phyloP scores from a whole-genome alignment of 495 filamentous ascomycete genomes.

The Penicillium waksmanii region DNA sequence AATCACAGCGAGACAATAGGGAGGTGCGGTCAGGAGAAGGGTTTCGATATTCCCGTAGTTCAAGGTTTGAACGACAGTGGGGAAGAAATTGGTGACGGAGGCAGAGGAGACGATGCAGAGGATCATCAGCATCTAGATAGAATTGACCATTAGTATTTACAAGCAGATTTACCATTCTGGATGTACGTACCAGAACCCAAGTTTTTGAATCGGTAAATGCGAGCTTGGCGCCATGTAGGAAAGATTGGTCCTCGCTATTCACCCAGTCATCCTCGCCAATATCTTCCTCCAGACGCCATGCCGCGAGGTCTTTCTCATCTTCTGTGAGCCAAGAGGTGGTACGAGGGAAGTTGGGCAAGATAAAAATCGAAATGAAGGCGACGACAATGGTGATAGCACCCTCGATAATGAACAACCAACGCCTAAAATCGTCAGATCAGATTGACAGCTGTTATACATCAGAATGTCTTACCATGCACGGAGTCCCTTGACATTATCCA shows the following conservation, averaged over 20 bases:
- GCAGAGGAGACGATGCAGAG: constrained; percentile 72
- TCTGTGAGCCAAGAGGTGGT: constrained; percentile 75
- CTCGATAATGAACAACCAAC: constrained; percentile 67
- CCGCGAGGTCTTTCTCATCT: constrained; percentile 68
- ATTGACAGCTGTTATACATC: not conserved
- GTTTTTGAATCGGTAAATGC: constrained; percentile 74
- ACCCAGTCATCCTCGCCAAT: constrained; percentile 79
- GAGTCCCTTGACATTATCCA: constrained; percentile 48
- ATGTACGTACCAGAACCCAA: constrained; percentile 51
- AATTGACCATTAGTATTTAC: constrained; percentile 8
- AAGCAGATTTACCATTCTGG: too few relatives aligned
- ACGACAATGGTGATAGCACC: constrained; percentile 61
- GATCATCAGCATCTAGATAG: constrained; percentile 61
- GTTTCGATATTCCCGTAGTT: constrained; percentile 68
- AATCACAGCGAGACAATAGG: constrained; percentile 72
- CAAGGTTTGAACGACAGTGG: constrained; percentile 78
- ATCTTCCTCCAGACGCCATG: constrained; percentile 75
- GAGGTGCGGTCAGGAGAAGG: constrained; percentile 76
- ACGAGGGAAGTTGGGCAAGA: constrained; percentile 79
- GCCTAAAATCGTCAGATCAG: constrained; percentile 24
- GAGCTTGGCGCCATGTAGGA: constrained; percentile 69
- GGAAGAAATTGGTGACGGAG: constrained; percentile 89
- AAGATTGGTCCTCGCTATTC: constrained; percentile 62
- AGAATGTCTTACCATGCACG: constrained; percentile 49
- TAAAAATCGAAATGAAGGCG: constrained; percentile 56